Evolutionary conservation across 2,329 filamentous ascomycete species (phyloP).

Genomic region (Daldinia sp.): DNA sequence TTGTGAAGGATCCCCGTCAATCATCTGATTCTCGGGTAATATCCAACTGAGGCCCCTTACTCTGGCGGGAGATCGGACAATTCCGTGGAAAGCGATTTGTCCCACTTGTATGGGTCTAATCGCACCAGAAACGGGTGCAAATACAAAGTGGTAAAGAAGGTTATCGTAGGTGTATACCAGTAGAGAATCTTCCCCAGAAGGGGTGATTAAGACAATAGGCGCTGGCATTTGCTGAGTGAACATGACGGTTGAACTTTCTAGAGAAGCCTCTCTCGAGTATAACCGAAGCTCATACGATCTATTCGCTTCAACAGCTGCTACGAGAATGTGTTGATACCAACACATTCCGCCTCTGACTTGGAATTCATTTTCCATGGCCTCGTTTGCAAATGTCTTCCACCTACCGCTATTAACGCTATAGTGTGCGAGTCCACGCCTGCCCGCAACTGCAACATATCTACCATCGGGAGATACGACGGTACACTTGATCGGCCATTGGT

Average conservation of each 20-base stretch:
- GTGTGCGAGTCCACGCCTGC: slow-evolving; percentile 87
- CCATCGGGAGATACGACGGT: slow-evolving; percentile 91
- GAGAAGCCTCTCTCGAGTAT: slow-evolving; percentile 84
- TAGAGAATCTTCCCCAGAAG: slow-evolving; percentile 91
- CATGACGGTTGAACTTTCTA: slow-evolving; percentile 77
- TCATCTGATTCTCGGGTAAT: slow-evolving; percentile 85
- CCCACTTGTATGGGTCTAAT: slow-evolving; percentile 90
- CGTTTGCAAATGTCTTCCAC: slow-evolving; percentile 93
- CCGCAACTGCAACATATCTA: slow-evolving; percentile 95
- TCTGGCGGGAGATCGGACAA: slow-evolving; percentile 89
- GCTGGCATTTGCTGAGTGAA: slow-evolving; percentile 81
- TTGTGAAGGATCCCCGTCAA: slow-evolving; percentile 91
- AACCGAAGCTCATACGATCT: slow-evolving; percentile 86
- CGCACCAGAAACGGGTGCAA: slow-evolving; percentile 73
- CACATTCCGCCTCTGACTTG: slow-evolving; percentile 96
- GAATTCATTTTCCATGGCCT: slow-evolving; percentile 86
- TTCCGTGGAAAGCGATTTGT: slow-evolving; percentile 96
- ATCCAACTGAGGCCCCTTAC: slow-evolving; percentile 97
- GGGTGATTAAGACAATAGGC: slow-evolving; percentile 87
- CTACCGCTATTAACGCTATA: slow-evolving; percentile 94
- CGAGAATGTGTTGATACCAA: slow-evolving; percentile 95
- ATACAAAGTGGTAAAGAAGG: slow-evolving; percentile 91
- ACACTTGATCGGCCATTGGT: slow-evolving; percentile 92
- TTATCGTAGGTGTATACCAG: slow-evolving; percentile 98
- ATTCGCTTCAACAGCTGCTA: slow-evolving; percentile 89